phyloP scores from a whole-genome alignment of 805 yeast species.

The Dipodascopsis uninucleata region DNA sequence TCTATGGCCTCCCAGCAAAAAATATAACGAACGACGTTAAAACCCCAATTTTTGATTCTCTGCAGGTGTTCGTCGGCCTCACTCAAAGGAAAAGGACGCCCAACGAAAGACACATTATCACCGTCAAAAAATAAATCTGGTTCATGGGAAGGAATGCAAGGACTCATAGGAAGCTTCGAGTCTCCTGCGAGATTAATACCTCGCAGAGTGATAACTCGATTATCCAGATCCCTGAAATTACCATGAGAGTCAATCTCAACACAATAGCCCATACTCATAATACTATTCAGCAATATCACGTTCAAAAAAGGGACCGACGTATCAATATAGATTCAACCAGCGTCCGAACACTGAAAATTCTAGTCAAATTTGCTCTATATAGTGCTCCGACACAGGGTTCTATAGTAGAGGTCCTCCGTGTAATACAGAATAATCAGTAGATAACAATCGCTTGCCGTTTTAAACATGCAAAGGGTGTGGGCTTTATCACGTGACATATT shows the following conservation, averaged over 20 bases:
- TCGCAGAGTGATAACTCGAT: constrained; percentile 59
- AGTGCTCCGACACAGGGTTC: too few species aligned
- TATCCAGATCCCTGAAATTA: constrained; percentile 51
- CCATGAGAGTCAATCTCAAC: constrained; percentile 21
- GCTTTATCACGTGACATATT: too few species aligned
- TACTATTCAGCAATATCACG: too few species aligned
- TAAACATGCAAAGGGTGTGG: too few species aligned
- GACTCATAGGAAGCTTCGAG: constrained; percentile 63
- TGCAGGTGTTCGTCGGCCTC: constrained; percentile 68
- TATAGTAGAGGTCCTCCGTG: too few species aligned
- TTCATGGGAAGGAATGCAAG: constrained; percentile 44
- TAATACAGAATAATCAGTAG: too few species aligned
- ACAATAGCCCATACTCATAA: constrained; percentile 11
- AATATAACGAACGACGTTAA: constrained; percentile 69
- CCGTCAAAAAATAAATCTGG: constrained; percentile 57
- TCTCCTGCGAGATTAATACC: constrained; percentile 82
- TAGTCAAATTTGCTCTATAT: too few species aligned
- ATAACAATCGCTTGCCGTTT: too few species aligned
- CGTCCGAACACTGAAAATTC: too few species aligned
- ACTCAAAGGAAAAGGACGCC: constrained; percentile 71
- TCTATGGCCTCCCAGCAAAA: constrained; percentile 92
- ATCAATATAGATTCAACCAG: too few species aligned
- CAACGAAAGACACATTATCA: constrained; percentile 74
- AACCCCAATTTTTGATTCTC: constrained; percentile 76
- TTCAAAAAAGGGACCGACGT: too few species aligned